phyloP scores from a whole-genome alignment of 1,284 basidiomycete species.

The Anthracocystis walkeri region DNA sequence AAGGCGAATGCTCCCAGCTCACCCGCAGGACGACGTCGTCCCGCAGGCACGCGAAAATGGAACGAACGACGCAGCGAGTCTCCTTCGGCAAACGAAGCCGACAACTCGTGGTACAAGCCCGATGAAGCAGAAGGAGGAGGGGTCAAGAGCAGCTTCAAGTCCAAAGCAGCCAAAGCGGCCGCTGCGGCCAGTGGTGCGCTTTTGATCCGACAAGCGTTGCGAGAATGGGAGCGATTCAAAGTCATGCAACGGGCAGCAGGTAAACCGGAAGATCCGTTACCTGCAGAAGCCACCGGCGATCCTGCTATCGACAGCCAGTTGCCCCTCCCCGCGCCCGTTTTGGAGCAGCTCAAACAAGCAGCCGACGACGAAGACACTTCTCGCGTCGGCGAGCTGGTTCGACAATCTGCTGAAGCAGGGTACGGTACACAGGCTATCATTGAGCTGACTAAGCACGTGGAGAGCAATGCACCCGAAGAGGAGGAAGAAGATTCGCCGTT shows the following conservation, averaged over 20 bases:
- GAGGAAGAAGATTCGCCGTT: constrained; percentile 11
- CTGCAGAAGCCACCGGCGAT: constrained; percentile 44
- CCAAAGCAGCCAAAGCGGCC: constrained; percentile 28
- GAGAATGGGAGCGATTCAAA: constrained; percentile 59
- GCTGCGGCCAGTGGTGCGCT: constrained; percentile 46
- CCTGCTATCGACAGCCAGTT: constrained; percentile 31
- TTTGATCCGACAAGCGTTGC: constrained; percentile 43
- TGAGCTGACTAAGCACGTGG: constrained; percentile 46
- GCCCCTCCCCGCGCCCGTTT: constrained; percentile 22
- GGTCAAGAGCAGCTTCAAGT: constrained; percentile 24
- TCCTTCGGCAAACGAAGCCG: constrained; percentile 14
- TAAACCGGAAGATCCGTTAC: constrained; percentile 51
- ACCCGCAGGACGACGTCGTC: constrained; percentile 13
- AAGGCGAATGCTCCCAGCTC: constrained; percentile 18
- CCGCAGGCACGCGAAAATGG: constrained; percentile 36
- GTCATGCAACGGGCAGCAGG: constrained; percentile 46
- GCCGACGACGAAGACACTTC: constrained; percentile 45
- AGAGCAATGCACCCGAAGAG: constrained; percentile 29
- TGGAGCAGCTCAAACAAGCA: constrained; percentile 35
- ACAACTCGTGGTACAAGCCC: constrained; percentile 38
- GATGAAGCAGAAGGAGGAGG: constrained; percentile 14
- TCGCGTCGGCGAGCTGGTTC: constrained; percentile 34
- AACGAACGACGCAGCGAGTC: constrained; percentile 34
- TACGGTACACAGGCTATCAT: constrained; percentile 54
- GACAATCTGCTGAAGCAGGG: constrained; percentile 43